Evolutionary conservation across 2,329 filamentous ascomycete species (phyloP), one percentile per base, ranked within the genome.

Genomic region (Knufia petricola): DNA sequence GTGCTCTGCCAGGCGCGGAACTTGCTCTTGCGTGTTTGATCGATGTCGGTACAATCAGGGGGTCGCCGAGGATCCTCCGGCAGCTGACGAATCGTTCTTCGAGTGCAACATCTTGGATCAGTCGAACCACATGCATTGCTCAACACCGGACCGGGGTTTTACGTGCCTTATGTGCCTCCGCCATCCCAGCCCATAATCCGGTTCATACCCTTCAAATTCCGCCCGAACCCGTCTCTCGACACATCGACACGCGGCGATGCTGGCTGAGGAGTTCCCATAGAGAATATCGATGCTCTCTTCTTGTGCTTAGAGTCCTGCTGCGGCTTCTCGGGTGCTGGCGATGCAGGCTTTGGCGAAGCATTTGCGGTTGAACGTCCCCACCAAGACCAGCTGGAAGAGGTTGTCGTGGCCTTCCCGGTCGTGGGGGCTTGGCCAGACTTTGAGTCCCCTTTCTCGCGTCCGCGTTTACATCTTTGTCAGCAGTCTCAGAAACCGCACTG

Each of bases 111-210:
- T n/a, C n/a, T n/a, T n/a, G n/a, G n/a, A n/a, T n/a, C n/a, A n/a
- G n/a, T n/a, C n/a, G n/a, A n/a, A n/a, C n/a, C n/a, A n/a, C n/a
- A n/a, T n/a, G n/a, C n/a, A n/a, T n/a, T n/a, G n/a, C n/a, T n/a
- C n/a, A n/a, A n/a, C n/a, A n/a, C n/a, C n/a, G n/a, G n/a, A n/a
- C n/a, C n/a, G n/a, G n/a, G n/a, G n/a, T n/a, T n/a, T n/a, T n/a
- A n/a, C n/a, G n/a, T n/a, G 13, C 6, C 32, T 17, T 36, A 17
- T n/a, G 15, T 36, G 15, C 37, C 15, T 19, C 10, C 37, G 10
- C 37, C 37, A 10, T 40, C 37, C 19, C 17, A 44, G 10, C 41
- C 41, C 41, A 44, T 44, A 32, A 44, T 44, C 41, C 41, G 41
- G 3, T 44, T 44, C 41, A 44, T 44, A 4, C 23, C 41, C 15